Evolutionary conservation across 129 eudicot species (phyloP), one percentile per base, ranked within the genome.

Genomic region (Flaveria sonorensis): DNA sequence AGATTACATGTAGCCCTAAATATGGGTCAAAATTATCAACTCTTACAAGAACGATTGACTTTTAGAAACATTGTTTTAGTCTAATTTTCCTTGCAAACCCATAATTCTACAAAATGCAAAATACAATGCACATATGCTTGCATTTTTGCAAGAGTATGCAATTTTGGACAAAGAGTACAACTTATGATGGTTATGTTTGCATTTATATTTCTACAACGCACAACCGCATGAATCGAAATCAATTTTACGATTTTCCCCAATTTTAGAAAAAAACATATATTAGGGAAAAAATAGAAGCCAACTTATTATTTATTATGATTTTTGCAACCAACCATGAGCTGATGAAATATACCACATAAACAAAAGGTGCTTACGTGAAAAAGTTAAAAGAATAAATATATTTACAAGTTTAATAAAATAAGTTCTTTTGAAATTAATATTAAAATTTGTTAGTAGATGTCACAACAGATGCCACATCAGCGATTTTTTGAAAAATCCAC

Each of bases 101-200:
- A 62, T 28, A 10, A 14, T 75, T 64, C 52, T 64, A 10, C 62
- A 8, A 56, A 64, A 16, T 23, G 26, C 79, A 63, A 28, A 26
- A 46, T 46, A 62, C 7, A 62, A 7, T 60, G 67, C 11, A 7
- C n/a, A 3, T 12, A 46, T 45, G 4, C 68, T 74, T 74, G 60
- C 48, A 45, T 45, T 43, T 45, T 45, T 2, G 14, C 50, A 75
- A 15, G 20, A 63, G 48, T 63, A 30, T 36, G 72, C 61, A 63
- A 48, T 5, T 62, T 62, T 28, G 8, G 62, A 61, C 61, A 75
- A 61, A 15, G 15, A 75, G 21, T 61, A 11, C n/a, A 61, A 16
- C 15, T n/a, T 45, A 61, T 48, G 23, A 76, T 36, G 6, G 32
- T 42, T 36, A 21, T 36, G 53, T 65, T 76, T 64, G 72, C 62